These are phyloP conservation scores for Spergularia marina DNA, from an alignment of 148 eudicot genomes.

Conservation along the genomic window DNA sequence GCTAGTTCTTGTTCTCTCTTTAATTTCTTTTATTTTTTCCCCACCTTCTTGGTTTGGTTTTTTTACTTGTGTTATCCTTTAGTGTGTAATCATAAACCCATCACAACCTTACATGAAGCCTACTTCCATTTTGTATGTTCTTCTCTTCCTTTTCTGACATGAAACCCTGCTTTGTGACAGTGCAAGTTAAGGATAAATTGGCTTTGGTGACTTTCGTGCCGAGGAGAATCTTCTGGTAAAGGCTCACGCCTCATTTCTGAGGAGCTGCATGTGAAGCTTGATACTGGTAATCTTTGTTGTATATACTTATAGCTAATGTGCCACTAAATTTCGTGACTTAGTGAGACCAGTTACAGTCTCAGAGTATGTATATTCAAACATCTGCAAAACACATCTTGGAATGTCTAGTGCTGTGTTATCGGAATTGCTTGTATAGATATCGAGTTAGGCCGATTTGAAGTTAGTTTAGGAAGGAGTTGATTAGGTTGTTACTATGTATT, in stretches of 20 bases:
- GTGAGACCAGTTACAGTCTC: slow-evolving; percentile 2
- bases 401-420: slow-evolving; percentile 21
- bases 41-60: not conserved
- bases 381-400: not conserved
- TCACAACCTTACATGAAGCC: no score
- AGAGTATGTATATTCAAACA: slow-evolving; percentile 27
- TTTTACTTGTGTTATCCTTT: no score
- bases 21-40: not conserved
- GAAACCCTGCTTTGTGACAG: not conserved
- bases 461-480: slow-evolving; percentile 13
- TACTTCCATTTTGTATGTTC: no score
- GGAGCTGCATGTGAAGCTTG: slow-evolving; percentile 2
- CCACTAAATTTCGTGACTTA: not conserved
- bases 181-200: not conserved
- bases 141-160: not conserved
- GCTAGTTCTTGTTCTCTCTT: not conserved
- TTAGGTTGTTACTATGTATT: not conserved
- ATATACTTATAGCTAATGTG: slow-evolving; percentile 14
- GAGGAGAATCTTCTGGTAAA: slow-evolving; percentile 4
- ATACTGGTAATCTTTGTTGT: slow-evolving; percentile 18
- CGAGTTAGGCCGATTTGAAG: slow-evolving; percentile 23
- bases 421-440: slow-evolving; percentile 31
- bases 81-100: no score
- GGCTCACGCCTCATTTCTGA: not conserved
- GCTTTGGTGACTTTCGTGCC: not conserved